Base-by-base conservation (phyloP, 2,329 filamentous ascomycete genomes). In the Ophiostoma pallidulum region DNA sequence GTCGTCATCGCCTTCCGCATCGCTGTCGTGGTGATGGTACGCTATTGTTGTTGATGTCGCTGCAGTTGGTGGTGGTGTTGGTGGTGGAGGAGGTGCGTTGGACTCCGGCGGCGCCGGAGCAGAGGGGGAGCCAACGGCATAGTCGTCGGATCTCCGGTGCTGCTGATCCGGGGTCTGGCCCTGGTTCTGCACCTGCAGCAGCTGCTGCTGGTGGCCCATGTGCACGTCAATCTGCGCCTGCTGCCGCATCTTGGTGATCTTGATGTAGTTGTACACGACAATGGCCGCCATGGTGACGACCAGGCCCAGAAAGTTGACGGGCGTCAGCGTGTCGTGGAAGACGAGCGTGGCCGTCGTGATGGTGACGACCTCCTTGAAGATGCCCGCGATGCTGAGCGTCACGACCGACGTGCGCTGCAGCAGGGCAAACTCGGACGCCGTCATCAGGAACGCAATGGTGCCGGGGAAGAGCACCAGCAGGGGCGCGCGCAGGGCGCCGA, bases 291-390 rank as follows among this genome's bases (percentile, higher is more conserved):
- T 86, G 0, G 92, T 98, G 42, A 94, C 80, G n/a, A 94, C 61
- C 12, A 98, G 71, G 8, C 92, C 92, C 14, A 84, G 77, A 9
- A 96, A 70, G 63, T 98, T 98, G 69, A 98, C 79, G 0, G 82
- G 71, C 0, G 90, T 96, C 39, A 98, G 77, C 41, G 77, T 78
- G 62, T 98, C 92, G 58, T 92, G 78, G 69, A 96, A 98, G 4
- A 95, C 80, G 24, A 94, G 64, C 8, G 88, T 85, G 0, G 91
- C 91, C 1, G 88, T 89, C 35, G 80, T 83, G 59, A 98, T 97
- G 13, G 92, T 98, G 47, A 98, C 82, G 35, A 97, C 92, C 68
- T 98, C 92, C 64, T 98, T 98, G 74, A 98, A 97, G 53, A 98
- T 97, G 52, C 92, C 92, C 53, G 90, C 94, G 57, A 98, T 96